phyloP scores from a whole-genome alignment of 2,329 filamentous ascomycete species.

The Juglanconis oblonga region DNA sequence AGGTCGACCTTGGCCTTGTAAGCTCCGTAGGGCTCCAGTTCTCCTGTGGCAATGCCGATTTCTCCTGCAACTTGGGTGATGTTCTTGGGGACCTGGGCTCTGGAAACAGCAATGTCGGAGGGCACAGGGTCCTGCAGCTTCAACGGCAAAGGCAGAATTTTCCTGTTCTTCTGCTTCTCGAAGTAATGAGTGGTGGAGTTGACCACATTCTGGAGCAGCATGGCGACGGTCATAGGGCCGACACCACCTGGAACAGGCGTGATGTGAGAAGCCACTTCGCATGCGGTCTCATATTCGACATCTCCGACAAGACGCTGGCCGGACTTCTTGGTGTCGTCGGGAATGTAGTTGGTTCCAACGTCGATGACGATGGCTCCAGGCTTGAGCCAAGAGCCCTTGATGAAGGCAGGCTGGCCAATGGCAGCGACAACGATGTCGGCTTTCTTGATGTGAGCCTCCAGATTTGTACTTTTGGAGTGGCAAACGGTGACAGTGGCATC shows the following conservation, averaged over 20 bases:
- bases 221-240: conserved; percentile 97
- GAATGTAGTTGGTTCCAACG: conserved; percentile 94
- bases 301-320: conserved; percentile 91
- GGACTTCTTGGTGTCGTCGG: conserved; percentile 85
- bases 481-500: conserved; percentile 96
- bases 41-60: conserved; percentile 80
- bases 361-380: conserved; percentile 94
- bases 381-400: conserved; percentile 96
- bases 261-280: conserved; percentile 84
- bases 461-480: conserved; percentile 79
- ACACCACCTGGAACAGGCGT: conserved; percentile 96
- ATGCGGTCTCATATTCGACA: conserved; percentile 85
- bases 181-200: conserved; percentile 80
- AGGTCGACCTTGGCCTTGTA: conserved; percentile 96
- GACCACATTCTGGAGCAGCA: conserved; percentile 95
- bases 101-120: conserved; percentile 92
- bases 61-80: conserved; percentile 84
- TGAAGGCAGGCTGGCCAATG: conserved; percentile 81
- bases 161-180: conserved; percentile 76
- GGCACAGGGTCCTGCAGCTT: conserved; percentile 79
- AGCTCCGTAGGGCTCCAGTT: conserved; percentile 90
- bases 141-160: conserved; percentile 78
- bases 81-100: conserved; percentile 85
- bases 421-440: conserved; percentile 91
- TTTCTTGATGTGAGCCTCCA: conserved; percentile 71